Percentiles rank a stretch among this genome's conserved stretches.
These are phyloP conservation scores for Penicillium sp. DNA, from an alignment of 2,329 filamentous ascomycete genomes.

Conservation along the genomic window DNA sequence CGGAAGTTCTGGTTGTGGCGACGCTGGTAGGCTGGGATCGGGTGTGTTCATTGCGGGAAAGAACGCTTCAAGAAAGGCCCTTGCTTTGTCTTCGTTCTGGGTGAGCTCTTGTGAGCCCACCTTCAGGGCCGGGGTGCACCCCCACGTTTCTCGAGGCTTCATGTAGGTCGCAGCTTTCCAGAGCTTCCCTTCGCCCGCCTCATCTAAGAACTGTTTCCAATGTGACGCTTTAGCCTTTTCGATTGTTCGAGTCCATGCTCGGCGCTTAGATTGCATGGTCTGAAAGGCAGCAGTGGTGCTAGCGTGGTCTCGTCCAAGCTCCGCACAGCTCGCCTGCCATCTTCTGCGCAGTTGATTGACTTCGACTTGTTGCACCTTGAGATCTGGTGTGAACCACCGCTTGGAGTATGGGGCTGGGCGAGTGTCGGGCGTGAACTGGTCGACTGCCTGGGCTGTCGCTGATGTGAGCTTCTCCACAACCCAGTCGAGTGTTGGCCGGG, in stretches of 20 bases:
- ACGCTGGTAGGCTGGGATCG: background rate
- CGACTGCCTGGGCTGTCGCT: background rate
- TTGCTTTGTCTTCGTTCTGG: conserved; percentile 8
- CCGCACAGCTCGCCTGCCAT: conserved; percentile 18
- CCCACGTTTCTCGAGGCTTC: conserved; percentile 13
- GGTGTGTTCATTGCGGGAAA: conserved; percentile 10
- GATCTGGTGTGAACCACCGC: conserved; percentile 24
- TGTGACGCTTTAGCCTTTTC: conserved; percentile 7
- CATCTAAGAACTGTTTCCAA: conserved; percentile 24
- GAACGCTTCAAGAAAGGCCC: conserved; percentile 9
- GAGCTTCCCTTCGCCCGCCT: conserved; percentile 14
- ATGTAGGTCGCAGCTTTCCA: conserved; percentile 19
- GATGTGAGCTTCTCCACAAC: background rate
- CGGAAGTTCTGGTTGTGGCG: conserved; percentile 1
- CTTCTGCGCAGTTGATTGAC: conserved; percentile 21
- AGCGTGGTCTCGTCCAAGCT: conserved; percentile 1
- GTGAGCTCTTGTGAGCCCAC: conserved; percentile 3
- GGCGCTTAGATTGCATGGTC: conserved; percentile 13
- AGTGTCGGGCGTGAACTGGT: background rate
- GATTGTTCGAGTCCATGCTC: conserved; percentile 22
- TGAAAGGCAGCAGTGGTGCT: conserved; percentile 12
- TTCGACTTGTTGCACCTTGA: conserved; percentile 23
- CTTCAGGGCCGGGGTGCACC: conserved; percentile 10
- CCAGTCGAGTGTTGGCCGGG: background rate
- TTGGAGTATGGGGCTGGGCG: conserved; percentile 22